Conservation (phyloP, 805 yeast genomes). For the Candida dajiaensis region DNA sequence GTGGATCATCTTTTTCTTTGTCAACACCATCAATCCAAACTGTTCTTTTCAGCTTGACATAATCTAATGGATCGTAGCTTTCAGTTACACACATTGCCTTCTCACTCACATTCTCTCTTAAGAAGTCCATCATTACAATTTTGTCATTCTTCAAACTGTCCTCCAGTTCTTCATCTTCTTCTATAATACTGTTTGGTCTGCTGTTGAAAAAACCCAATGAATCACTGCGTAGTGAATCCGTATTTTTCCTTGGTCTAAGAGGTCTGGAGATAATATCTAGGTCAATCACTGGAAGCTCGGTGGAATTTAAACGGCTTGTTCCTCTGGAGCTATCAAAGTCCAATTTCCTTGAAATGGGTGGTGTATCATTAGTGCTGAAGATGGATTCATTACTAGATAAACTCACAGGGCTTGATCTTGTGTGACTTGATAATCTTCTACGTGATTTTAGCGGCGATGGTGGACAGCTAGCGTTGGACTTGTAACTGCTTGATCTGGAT, state of each 20-base stretch:
- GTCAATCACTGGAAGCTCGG: constrained; percentile 11
- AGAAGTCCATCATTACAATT: constrained; percentile 15
- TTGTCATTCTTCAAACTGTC: constrained; percentile 1
- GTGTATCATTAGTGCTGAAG: constrained; percentile 1
- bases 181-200: neutral
- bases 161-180: constrained; percentile 1
- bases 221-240: constrained; percentile 1
- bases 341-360: neutral
- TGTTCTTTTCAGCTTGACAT: constrained; percentile 4
- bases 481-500: neutral
- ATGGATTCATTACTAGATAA: constrained; percentile 12
- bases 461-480: neutral
- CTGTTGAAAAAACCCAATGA: constrained; percentile 1
- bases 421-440: constrained; percentile 3
- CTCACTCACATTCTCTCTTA: constrained; percentile 16
- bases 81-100: constrained; percentile 9
- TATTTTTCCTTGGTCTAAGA: constrained; percentile 5
- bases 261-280: constrained; percentile 12
- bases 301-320: neutral
- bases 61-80: constrained; percentile 10
- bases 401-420: constrained; percentile 9
- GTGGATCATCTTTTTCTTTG: neutral
- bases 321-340: neutral
- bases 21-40: constrained; percentile 4
- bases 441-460: neutral